Conservation (phyloP, 768 basidiomycete genomes). For the Hygrocybe punicea region DNA sequence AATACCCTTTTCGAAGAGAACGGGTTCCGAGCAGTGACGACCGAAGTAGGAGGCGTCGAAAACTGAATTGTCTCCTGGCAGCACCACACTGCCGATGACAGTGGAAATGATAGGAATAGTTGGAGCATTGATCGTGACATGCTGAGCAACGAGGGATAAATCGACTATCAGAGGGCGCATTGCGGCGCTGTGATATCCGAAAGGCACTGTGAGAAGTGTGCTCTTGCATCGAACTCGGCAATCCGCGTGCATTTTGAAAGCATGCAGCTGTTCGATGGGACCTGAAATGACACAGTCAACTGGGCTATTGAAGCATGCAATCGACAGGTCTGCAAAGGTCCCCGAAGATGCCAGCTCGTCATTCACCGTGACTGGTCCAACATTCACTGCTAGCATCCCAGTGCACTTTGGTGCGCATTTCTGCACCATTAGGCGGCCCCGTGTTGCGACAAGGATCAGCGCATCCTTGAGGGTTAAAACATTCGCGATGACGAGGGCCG, state of each 20-base stretch:
- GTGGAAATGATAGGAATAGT: constrained; percentile 62
- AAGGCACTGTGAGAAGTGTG: constrained; percentile 50
- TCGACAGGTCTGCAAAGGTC: constrained; percentile 38
- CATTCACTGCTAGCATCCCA: constrained; percentile 61
- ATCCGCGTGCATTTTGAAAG: constrained; percentile 44
- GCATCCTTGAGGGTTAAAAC: constrained; percentile 57
- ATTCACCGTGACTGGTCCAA: constrained; percentile 34
- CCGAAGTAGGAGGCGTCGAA: constrained; percentile 54
- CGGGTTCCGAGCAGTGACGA: constrained; percentile 57
- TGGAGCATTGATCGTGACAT: constrained; percentile 43
- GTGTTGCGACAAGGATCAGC: constrained; percentile 52
- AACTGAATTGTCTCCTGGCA: constrained; percentile 47
- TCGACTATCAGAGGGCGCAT: constrained; percentile 58
- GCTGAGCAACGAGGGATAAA: constrained; percentile 40
- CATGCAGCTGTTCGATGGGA: constrained; percentile 40
- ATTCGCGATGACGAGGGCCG: constrained; percentile 60
- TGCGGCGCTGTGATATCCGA: constrained; percentile 64
- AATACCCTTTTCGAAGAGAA: constrained; percentile 52
- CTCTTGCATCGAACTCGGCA: constrained; percentile 35
- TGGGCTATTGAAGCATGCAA: constrained; percentile 64
- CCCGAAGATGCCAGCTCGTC: constrained; percentile 33
- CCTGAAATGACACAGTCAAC: constrained; percentile 61
- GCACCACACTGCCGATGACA: constrained; percentile 51
- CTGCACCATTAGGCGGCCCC: constrained; percentile 54
- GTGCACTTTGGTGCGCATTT: constrained; percentile 45